These are phyloP conservation scores for Globisporangium uncinulatum DNA, from an alignment of 352 stramenopile species.

Conservation along the genomic window DNA sequence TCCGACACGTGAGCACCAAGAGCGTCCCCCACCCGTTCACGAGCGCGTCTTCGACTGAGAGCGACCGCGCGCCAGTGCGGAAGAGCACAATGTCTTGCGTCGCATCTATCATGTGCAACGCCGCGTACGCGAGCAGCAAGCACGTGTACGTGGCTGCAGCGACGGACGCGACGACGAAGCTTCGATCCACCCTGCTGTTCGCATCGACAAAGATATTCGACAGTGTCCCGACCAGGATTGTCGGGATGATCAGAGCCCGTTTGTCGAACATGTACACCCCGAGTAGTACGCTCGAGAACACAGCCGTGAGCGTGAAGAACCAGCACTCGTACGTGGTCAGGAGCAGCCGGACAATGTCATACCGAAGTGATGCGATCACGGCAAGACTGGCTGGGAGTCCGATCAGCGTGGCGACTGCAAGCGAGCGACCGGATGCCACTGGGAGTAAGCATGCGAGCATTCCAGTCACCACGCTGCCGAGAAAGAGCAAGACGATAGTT, in stretches of 20 bases:
- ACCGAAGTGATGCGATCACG: conserved; percentile 1
- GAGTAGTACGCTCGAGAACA: conserved; percentile 13
- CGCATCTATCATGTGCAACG: conserved; percentile 1
- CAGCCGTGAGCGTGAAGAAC: conserved; percentile 25
- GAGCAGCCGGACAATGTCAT: not conserved
- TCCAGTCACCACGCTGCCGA: not conserved
- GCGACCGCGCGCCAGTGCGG: not conserved
- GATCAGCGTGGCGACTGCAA: not conserved
- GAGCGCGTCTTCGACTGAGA: conserved; percentile 17
- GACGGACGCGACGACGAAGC: conserved; percentile 3
- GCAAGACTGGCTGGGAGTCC: not conserved
- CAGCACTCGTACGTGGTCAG: conserved; percentile 33
- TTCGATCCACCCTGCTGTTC: conserved; percentile 6
- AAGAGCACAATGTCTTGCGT: conserved; percentile 8
- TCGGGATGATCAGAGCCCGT: conserved; percentile 7
- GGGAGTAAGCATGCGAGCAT: not conserved
- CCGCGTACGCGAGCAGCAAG: conserved; percentile 8
- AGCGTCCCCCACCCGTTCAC: conserved; percentile 22
- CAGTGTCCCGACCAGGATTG: conserved; percentile 16
- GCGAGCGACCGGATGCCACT: not conserved
- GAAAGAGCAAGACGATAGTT: not conserved
- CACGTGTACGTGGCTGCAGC: conserved; percentile 2
- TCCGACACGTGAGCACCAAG: conserved; percentile 23
- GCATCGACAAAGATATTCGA: conserved; percentile 25
- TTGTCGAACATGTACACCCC: conserved; percentile 15